A percentile compares a stretch with the other conserved stretches of the same genome.
Conservation (phyloP, 2,329 filamentous ascomycete genomes). For the Phaeosphaeriaceae sp. region DNA sequence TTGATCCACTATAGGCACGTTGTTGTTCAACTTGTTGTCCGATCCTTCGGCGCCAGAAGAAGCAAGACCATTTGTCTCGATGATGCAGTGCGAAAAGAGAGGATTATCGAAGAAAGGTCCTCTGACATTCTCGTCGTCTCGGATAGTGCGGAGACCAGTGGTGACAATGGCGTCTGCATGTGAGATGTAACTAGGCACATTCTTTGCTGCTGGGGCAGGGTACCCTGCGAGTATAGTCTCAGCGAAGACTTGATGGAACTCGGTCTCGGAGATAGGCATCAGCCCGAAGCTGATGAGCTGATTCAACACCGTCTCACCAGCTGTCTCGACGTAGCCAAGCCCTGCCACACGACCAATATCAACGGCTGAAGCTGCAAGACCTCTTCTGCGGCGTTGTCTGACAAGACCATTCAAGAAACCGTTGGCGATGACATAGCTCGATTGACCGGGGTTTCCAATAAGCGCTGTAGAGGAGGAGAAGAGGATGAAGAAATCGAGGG, state of each 20-base stretch:
- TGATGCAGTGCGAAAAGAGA: no score
- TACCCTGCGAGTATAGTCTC: slow-evolving; percentile 16
- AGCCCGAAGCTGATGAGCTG: no score
- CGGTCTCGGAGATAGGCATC: slow-evolving; percentile 17
- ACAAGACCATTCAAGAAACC: slow-evolving; percentile 53
- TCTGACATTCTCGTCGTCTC: neutral
- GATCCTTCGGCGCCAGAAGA: no score
- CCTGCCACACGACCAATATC: slow-evolving; percentile 36
- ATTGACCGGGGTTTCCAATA: slow-evolving; percentile 18
- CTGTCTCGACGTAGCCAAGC: slow-evolving; percentile 47
- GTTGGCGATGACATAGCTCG: slow-evolving; percentile 24
- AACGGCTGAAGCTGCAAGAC: slow-evolving; percentile 4
- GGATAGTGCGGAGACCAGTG: neutral
- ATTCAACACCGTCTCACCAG: neutral
- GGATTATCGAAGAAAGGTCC: no score
- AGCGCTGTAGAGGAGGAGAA: slow-evolving; percentile 19
- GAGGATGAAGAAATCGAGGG: slow-evolving; percentile 30
- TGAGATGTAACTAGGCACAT: no score
- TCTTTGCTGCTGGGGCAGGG: no score
- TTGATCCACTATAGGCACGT: no score
- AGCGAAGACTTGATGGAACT: slow-evolving; percentile 18
- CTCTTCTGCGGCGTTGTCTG: slow-evolving; percentile 26
- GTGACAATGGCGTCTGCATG: no score
- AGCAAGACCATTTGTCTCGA: no score
- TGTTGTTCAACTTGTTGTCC: no score